Conservation (phyloP, 2,329 filamentous ascomycete species). For the Penicillium crustosum region DNA sequence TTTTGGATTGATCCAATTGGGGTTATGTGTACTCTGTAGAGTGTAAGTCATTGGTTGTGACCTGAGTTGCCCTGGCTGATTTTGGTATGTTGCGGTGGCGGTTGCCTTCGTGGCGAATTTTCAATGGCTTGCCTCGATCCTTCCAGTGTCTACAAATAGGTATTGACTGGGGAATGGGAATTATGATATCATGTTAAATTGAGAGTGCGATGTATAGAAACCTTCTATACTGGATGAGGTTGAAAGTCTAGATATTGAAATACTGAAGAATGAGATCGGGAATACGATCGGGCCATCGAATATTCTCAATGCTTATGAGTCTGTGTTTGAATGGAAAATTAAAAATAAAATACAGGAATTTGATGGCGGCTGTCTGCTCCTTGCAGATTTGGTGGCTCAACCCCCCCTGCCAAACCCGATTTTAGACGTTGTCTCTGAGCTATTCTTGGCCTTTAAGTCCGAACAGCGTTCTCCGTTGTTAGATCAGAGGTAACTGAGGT, state of each 20-base stretch:
- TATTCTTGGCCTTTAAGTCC: neutral
- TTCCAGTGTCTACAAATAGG: neutral
- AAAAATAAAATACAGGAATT: neutral
- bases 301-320: neutral
- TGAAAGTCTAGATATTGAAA: neutral
- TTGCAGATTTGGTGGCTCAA: constrained; percentile 3
- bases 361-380: constrained; percentile 1
- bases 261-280: neutral
- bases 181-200: neutral
- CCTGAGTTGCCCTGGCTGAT: neutral
- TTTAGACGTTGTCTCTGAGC: neutral
- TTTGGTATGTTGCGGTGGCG: constrained; percentile 4
- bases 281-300: neutral
- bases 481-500: neutral
- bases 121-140: constrained; percentile 3
- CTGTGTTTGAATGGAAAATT: neutral
- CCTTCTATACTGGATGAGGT: neutral
- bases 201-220: neutral
- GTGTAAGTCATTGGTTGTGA: neutral
- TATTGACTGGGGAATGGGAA: neutral
- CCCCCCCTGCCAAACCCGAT: neutral
- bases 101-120: constrained; percentile 8
- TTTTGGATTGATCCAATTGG: neutral
- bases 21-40: neutral
- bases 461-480: neutral